Evolutionary conservation across 2,329 filamentous ascomycete species (phyloP), one percentile per base, ranked within the genome.

Genomic region (Curvularia sp.): DNA sequence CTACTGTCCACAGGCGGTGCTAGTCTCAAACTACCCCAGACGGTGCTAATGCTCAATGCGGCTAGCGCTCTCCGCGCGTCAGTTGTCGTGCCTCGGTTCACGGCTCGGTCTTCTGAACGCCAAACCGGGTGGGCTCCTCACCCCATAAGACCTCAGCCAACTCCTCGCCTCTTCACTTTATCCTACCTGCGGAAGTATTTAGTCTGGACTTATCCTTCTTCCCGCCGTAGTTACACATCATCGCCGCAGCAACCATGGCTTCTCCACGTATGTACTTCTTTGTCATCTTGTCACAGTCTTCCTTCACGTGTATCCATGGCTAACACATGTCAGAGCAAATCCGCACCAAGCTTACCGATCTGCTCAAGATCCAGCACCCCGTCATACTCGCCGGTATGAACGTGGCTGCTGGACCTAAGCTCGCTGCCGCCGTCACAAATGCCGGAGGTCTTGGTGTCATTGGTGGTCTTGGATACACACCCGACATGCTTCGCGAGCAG

Each of bases 341-440:
- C 80, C 91, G 91, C 75, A 99, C 95, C 53, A 88, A 91, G 68
- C 84, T 93, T 73, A 99, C 95, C 70, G 94, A 98, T 86, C 90
- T 98, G 66, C 90, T 99, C 82, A 91, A 92, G 85, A 98, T 99
- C 86, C 92, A 96, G 79, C 95, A 99, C 82, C 95, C 95, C 58
- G 84, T 99, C 76, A 84, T 99, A 74, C 89, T 99, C 63, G 95
- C 95, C 71, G 95, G 95, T 78, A 99, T 99, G 95, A 98, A 99
- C 85, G 95, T 98, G 64, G 95, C 95, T 57, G 95, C 95, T 60
- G 95, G 95, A 50, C 95, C 95, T 55, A 96, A 93, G 85, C 89
- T 99, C 74, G 95, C 95, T 53, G 95, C 95, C 33, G 95, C 95
- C 42, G 95, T 99, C 71, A 96, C 94, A 69, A 97, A 99, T 80